Base-by-base conservation (phyloP, 2,329 filamentous ascomycete genomes). In the Balansia obtecta region DNA sequence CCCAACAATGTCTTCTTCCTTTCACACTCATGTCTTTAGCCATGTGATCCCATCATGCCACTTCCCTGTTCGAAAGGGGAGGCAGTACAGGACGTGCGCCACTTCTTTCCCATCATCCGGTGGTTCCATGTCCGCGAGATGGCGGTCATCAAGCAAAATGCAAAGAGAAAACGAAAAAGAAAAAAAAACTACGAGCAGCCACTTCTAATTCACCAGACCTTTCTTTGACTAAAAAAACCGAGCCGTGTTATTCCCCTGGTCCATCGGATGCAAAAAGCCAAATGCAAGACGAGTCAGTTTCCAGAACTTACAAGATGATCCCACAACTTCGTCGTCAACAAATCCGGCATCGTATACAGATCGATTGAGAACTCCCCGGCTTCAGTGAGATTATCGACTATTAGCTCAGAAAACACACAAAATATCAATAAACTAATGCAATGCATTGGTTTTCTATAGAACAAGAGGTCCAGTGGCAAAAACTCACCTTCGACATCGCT, bases 351-450 rank as follows among this genome's bases (percentile, higher is more conserved):
- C n/a, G 93, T 97, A 71, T 95, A 97, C 52, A 98, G 77, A 63
- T 98, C 93, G 59, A 98, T 91, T 54, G 95, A 93, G 72, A 98
- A 98, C 71, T 98, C 93, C 62, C 93, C 93, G 63, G 90, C 89
- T 77, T 67, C 59, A 61, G 54, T 55, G 50, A 67, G 63, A 60
- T 68, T 57, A 61, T 63, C 49, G 54, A 60, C 58, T 65, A 61
- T 68, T 61, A 67, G 65, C 62, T 54, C 54, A 51, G 52, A 41
- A 40, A 40, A 48, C 51, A 57, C 45, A 58, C 58, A 60, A 27
- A 53, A 55, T 51, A 63, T 63, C 62, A 66, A 65, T 57, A 59
- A 40, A 52, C 44, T 48, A n/a, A 16, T 45, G 41, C 32, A 37
- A 49, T 10, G n/a, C 16, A n/a, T 8, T 10, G 20, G 34, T 15